Conservation (phyloP, 805 yeast genomes). For the Myxozyma nipponensis region DNA sequence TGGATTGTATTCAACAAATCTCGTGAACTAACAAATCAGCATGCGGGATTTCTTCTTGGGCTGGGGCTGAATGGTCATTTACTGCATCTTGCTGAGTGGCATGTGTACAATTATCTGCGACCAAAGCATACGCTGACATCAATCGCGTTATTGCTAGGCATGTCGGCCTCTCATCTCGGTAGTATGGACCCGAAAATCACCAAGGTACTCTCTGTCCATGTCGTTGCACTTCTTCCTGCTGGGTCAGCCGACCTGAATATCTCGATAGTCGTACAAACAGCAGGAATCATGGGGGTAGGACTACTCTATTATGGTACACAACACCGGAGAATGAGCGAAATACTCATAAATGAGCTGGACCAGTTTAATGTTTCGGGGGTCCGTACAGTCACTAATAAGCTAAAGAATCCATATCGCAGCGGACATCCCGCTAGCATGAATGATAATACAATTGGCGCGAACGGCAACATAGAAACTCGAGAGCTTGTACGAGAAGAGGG, state of each 20-base stretch:
- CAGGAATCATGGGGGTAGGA: slow-evolving; percentile 89
- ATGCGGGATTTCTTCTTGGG: slow-evolving; percentile 93
- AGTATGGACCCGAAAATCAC: slow-evolving; percentile 82
- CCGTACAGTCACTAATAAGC: not conserved
- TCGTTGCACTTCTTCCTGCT: slow-evolving; percentile 82
- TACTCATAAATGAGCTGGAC: slow-evolving; percentile 62
- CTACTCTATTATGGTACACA: slow-evolving; percentile 71
- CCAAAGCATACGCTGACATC: slow-evolving; percentile 83
- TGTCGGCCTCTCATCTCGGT: slow-evolving; percentile 84
- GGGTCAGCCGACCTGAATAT: slow-evolving; percentile 91
- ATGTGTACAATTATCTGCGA: slow-evolving; percentile 85
- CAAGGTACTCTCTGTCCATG: slow-evolving; percentile 88
- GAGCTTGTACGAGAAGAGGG: slow-evolving; percentile 52
- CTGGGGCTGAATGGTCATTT: slow-evolving; percentile 89
- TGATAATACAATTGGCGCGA: slow-evolving; percentile 40
- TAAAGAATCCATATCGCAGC: not conserved
- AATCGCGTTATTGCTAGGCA: slow-evolving; percentile 82
- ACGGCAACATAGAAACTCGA: slow-evolving; percentile 1
- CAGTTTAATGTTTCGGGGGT: slow-evolving; percentile 21
- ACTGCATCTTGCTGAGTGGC: slow-evolving; percentile 87
- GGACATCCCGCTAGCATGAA: slow-evolving; percentile 10
- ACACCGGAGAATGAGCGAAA: slow-evolving; percentile 82
- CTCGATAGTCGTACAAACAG: slow-evolving; percentile 76
- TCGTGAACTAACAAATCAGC: slow-evolving; percentile 65
- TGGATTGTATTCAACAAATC: slow-evolving; percentile 92